These are phyloP conservation scores for Fusarium nodosum DNA, from an alignment of 2,329 filamentous ascomycete genomes.

Conservation along the genomic window DNA sequence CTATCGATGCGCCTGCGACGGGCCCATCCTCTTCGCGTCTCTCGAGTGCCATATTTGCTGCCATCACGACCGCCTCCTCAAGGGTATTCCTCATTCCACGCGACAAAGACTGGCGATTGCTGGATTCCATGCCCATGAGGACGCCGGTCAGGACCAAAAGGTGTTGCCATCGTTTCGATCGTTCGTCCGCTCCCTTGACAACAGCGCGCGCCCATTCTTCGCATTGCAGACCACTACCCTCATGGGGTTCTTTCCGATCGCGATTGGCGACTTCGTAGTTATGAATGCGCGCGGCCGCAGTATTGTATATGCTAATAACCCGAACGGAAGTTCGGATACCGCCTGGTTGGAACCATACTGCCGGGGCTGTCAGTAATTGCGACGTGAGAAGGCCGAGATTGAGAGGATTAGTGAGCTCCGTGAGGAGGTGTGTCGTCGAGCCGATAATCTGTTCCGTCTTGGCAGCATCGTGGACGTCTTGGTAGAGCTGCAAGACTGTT, in stretches of 20 bases:
- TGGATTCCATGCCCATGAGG: conserved; percentile 79
- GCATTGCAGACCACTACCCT: conserved; percentile 61
- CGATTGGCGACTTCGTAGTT: conserved; percentile 60
- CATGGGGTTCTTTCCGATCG: conserved; percentile 50
- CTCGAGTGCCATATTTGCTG: conserved; percentile 81
- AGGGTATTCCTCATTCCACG: conserved; percentile 74
- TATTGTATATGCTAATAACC: conserved; percentile 79
- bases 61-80: conserved; percentile 79
- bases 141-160: conserved; percentile 83
- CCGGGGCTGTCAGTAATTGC: conserved; percentile 78
- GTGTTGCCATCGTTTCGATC: conserved; percentile 82
- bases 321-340: conserved; percentile 74
- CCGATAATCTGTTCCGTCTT: conserved; percentile 71
- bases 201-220: conserved; percentile 70
- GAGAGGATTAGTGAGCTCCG: conserved; percentile 78
- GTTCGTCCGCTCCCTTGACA: conserved; percentile 69
- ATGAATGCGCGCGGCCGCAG: conserved; percentile 70
- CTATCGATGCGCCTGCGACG: conserved; percentile 66
- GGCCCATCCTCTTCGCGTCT: conserved; percentile 58
- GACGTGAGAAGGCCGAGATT: conserved; percentile 81
- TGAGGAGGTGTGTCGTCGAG: conserved; percentile 76
- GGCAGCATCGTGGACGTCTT: conserved; percentile 64
- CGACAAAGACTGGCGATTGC: conserved; percentile 74
- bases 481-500: conserved; percentile 72
- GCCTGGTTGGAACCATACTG: conserved; percentile 74